Evolutionary conservation across 1,284 basidiomycete species (phyloP), one percentile per base, ranked within the genome.

Genomic region (Golubevia pallescens): DNA sequence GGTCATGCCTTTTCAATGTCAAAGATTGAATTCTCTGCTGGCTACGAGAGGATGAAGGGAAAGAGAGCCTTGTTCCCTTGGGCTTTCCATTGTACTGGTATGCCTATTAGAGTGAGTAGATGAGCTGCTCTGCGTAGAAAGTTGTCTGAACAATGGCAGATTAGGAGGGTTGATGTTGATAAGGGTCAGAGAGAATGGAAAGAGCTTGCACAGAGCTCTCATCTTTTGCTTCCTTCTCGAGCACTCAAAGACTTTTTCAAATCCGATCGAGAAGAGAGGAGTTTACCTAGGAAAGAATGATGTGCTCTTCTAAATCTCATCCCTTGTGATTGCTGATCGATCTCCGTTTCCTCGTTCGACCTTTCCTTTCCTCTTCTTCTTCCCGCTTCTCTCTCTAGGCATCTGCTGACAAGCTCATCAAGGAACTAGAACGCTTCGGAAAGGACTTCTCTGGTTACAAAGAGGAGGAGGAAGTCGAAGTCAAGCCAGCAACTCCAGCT

Each of bases 1-100:
- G 97, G 97, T 54, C 97, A 99, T 87, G 96, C 93, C 0, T 99
- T 99, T 87, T 96, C 95, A 54, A 93, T 99, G 86, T 95, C 94
- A 69, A 99, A 99, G 88, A 92, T 98, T 86, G 97, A 99, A 86
- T 99, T 99, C 80, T 91, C 92, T 1, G 92, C 95, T 53, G 97
- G 97, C 21, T 99, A 93, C 86, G 92, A 99, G 87, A 89, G 96
- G 61, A 93, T 99, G 93, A 87, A 94, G 74, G 97, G 97, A 63
- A 97, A 97, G 88, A 90, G 93, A 48, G 94, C 93, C 38, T 87
- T 99, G 74, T 99, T 98, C 88, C 97, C 59, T 91, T 97, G 84
- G 96, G 93, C 64, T 92, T 85, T 97, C 87, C 97, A 99, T 87
- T 93, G 92, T 77, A 98, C 96, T 6, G 96, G 96, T 61, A 93